Conservation (phyloP, 805 yeast genomes). For the Grigorovia jiainica region DNA sequence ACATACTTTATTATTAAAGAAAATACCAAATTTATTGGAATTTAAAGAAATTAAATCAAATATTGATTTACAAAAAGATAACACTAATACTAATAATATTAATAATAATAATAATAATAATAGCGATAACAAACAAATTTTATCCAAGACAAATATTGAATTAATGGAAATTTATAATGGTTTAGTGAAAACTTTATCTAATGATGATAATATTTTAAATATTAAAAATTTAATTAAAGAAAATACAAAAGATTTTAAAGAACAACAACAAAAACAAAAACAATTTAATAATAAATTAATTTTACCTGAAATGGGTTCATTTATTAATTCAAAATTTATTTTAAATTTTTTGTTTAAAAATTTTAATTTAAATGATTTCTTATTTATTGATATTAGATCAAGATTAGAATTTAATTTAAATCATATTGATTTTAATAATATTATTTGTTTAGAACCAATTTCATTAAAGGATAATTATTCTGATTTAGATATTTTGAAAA, state of each 20-base stretch:
- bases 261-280: not conserved
- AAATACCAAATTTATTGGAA: constrained; percentile 21
- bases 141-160: constrained; percentile 7
- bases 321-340: constrained; percentile 5
- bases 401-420: constrained; percentile 47
- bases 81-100: constrained; percentile 4
- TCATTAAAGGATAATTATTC: constrained; percentile 41
- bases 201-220: constrained; percentile 22
- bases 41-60: constrained; percentile 17
- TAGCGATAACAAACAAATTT: constrained; percentile 12
- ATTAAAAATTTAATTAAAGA: constrained; percentile 14
- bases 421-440: constrained; percentile 51
- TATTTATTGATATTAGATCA: constrained; percentile 68
- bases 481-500: constrained; percentile 58
- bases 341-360: constrained; percentile 11
- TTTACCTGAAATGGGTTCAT: constrained; percentile 8
- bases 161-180: constrained; percentile 26
- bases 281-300: not conserved
- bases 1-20: constrained; percentile 20
- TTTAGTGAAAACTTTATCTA: constrained; percentile 21
- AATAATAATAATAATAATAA: constrained; percentile 8
- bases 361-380: constrained; percentile 19
- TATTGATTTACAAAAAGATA: not conserved
- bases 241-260: not conserved
- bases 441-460: constrained; percentile 71